Evolutionary conservation across 768 basidiomycete species (phyloP).

Genomic region (Auricularia sp.): DNA sequence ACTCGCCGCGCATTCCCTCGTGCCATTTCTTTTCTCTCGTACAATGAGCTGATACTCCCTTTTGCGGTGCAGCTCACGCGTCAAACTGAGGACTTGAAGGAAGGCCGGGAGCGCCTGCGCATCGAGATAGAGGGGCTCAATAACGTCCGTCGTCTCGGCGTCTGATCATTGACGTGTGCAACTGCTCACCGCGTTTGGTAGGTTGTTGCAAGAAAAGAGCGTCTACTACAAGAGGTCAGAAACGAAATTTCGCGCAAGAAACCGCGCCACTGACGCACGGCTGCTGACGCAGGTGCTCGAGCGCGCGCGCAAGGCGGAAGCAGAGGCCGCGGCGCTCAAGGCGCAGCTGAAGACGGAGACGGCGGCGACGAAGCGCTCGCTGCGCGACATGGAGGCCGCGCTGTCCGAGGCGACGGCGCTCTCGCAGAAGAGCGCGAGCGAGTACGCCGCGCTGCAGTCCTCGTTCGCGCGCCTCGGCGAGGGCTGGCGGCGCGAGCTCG

Average conservation of each 20-base stretch:
- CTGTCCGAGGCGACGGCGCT: constrained; percentile 66
- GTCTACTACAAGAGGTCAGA: constrained; percentile 71
- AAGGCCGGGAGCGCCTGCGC: constrained; percentile 70
- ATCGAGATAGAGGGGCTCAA: constrained; percentile 83
- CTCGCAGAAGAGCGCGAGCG: constrained; percentile 72
- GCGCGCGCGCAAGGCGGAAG: constrained; percentile 78
- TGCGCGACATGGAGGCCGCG: constrained; percentile 72
- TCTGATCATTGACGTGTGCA: not conserved
- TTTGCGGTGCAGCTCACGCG: constrained; percentile 41
- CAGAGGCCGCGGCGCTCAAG: constrained; percentile 59
- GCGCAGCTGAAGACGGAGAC: constrained; percentile 66
- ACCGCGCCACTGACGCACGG: not conserved
- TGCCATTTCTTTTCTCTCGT: not conserved
- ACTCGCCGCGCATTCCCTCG: not conserved
- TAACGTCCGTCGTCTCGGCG: constrained; percentile 43
- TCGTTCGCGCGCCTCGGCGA: constrained; percentile 64
- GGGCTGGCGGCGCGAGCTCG: constrained; percentile 65
- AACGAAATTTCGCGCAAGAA: too few species aligned
- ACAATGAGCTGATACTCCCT: not conserved
- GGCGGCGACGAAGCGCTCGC: constrained; percentile 56
- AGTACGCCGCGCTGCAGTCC: constrained; percentile 71
- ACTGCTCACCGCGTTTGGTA: not conserved
- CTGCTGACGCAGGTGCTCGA: constrained; percentile 49
- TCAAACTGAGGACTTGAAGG: constrained; percentile 83
- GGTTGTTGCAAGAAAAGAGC: constrained; percentile 69